Evolutionary conservation across 352 stramenopile species (phyloP), one percentile per base, ranked within the genome.

Genomic region (Globisporangium middletonii): DNA sequence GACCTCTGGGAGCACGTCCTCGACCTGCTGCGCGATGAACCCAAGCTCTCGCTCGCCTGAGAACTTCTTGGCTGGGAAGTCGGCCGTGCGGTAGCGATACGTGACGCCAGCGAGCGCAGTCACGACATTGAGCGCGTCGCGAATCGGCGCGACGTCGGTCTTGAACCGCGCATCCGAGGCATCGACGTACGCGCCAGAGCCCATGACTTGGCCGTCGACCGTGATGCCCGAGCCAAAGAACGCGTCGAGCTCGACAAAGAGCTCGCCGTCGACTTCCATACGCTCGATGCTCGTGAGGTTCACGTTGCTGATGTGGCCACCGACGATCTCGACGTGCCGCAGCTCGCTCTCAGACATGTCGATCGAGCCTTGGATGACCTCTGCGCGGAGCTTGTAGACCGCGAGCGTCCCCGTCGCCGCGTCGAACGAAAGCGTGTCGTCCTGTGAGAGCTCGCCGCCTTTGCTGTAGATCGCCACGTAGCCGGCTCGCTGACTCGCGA

Each of bases 81-180:
- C 64, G 6, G 63, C 71, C 0, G 19, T 57, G 1, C 68, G 62
- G 48, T 86, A 90, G 28, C 63, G 59, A 60, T 92, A 94, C 63
- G 77, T 66, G 50, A 92, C 86, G 42, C 81, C 87, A n/a, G 80
- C 47, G 2, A 97, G 63, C 33, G 72, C 52, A 9, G 65, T 50
- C 15, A 92, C 49, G 7, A 82, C 69, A 23, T 76, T 56, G 3
- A 86, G 61, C 0, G 78, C 69, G 42, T 85, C 65, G 23, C 9
- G 33, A n/a, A 89, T 79, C 5, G 69, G 53, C 19, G 67, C 60
- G 19, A 96, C 63, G 46, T 92, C 71, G 8, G 49, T 53, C 69
- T 97, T 97, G 63, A 96, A 95, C n/a, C 89, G 79, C 55, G 55
- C 69, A 55, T 97, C 89, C 0, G 84, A 96, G n/a, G 90, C 77